Conservation (phyloP, 2,329 filamentous ascomycete species). For the Plenodomus tracheiphilus region DNA sequence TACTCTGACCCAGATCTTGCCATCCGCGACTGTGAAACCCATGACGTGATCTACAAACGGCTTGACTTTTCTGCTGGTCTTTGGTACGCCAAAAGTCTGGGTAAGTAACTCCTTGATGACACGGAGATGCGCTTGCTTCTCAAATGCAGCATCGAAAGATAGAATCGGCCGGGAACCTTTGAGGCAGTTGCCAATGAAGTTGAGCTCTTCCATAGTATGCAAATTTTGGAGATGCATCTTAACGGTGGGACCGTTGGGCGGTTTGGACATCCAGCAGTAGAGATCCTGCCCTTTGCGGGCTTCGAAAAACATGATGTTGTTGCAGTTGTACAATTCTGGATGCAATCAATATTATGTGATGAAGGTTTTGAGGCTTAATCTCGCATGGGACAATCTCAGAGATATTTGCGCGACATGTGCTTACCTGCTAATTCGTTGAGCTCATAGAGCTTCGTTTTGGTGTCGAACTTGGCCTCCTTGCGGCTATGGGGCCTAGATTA, state of each 20-base stretch:
- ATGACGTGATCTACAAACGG: slow-evolving; percentile 96
- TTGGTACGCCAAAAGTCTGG: slow-evolving; percentile 90
- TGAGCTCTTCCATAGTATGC: slow-evolving; percentile 95
- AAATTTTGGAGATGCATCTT: slow-evolving; percentile 82
- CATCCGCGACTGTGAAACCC: slow-evolving; percentile 86
- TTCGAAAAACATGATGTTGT: slow-evolving; percentile 94
- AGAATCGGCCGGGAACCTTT: slow-evolving; percentile 91
- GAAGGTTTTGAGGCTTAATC: not conserved
- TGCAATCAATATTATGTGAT: slow-evolving; percentile 1
- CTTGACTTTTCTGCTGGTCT: slow-evolving; percentile 85
- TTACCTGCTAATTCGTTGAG: slow-evolving; percentile 47
- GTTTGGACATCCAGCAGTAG: slow-evolving; percentile 90
- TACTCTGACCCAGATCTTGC: slow-evolving; percentile 93
- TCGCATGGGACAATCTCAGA: not conserved
- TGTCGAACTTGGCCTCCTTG: slow-evolving; percentile 96
- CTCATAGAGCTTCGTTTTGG: slow-evolving; percentile 76
- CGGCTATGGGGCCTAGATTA: slow-evolving; percentile 70
- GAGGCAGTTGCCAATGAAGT: slow-evolving; percentile 95
- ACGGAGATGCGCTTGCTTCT: slow-evolving; percentile 75
- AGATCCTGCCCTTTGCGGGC: slow-evolving; percentile 92
- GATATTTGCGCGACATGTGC: not conserved
- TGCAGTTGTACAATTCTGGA: slow-evolving; percentile 81
- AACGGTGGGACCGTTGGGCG: slow-evolving; percentile 78
- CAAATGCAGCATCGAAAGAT: slow-evolving; percentile 88
- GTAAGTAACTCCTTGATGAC: slow-evolving; percentile 88